Base-by-base conservation (phyloP, 805 yeast species). In the Starmerella tilneyi region DNA sequence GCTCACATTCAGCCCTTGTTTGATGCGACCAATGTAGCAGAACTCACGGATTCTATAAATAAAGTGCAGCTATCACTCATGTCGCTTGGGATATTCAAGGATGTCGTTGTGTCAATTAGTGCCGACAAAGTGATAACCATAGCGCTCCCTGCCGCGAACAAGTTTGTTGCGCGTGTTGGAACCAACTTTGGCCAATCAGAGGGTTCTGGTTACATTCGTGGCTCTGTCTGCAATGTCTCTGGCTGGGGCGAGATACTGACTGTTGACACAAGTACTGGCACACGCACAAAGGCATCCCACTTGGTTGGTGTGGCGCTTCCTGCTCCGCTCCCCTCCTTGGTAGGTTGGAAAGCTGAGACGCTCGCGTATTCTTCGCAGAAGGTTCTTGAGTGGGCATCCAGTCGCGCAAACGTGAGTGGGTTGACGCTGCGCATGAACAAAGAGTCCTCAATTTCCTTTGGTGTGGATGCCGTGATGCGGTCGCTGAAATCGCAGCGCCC, bases 141-240 rank as follows among this genome's bases (percentile, higher is more conserved):
- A 6, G 26, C 35, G 15, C 49, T 57, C 9, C 51, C 51, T 3
- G 59, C 61, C 11, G 73, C 73, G 4, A 84, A 84, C 54, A 72
- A 74, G 53, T 81, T 86, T 55, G 72, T 74, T 48, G 88, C 94
- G 43, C 83, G 82, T 56, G 84, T 96, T 1, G 99, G 99, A 4
- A 92, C 97, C 2, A 88, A 86, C 62, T 75, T 92, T 7, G 97
- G 97, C 2, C 89, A 92, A 59, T 94, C 94, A 26, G 97, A 92
- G 66, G 98, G 96, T 24, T 92, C 84, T 59, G 97, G 96, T 1
- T 86, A 88, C 58, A 71, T 85, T 38, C 79, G 84, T 26, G 75
- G 88, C 45, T 86, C 78, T 61, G 67, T 70, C 47, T 62, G 71
- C 35, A 80, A 80, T 56, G 64, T 74, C 8, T 71, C 79, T 52